Percentiles rank a stretch among this genome's conserved stretches.
These are phyloP conservation scores for Eimeria necatrix DNA, from an alignment of 169 alveolate genomes.

Conservation along the genomic window DNA sequence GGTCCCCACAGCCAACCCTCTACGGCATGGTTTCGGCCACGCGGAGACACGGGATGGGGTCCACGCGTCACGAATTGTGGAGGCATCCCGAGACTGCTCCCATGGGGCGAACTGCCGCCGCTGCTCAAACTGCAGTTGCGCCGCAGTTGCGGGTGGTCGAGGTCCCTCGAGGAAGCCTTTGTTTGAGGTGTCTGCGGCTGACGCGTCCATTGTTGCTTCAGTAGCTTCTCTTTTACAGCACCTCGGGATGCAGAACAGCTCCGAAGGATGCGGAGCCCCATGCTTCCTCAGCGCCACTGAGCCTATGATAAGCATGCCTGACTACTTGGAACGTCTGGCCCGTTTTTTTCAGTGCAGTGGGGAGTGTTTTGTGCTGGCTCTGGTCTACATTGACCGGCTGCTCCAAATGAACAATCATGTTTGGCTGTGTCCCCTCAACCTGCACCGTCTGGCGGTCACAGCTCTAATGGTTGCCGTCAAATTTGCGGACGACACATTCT, in stretches of 20 bases:
- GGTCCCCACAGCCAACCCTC: slow-evolving; percentile 34
- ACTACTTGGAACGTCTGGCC: slow-evolving; percentile 90
- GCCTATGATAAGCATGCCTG: slow-evolving; percentile 92
- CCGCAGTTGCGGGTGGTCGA: slow-evolving; percentile 19
- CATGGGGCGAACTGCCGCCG: slow-evolving; percentile 58
- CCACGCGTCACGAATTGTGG: slow-evolving; percentile 9
- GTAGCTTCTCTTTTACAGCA: slow-evolving; percentile 69
- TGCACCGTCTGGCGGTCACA: slow-evolving; percentile 88
- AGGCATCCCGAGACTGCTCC: slow-evolving; percentile 13
- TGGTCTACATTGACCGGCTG: slow-evolving; percentile 86
- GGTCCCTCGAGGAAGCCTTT: slow-evolving; percentile 33
- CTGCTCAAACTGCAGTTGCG: slow-evolving; percentile 58
- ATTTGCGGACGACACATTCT: slow-evolving; percentile 89
- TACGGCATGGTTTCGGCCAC: slow-evolving; percentile 15
- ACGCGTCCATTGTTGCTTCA: slow-evolving; percentile 54
- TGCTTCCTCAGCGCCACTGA: slow-evolving; percentile 92
- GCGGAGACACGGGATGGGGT: slow-evolving; percentile 58
- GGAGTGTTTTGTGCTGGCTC: slow-evolving; percentile 87
- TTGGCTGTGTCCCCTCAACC: slow-evolving; percentile 81
- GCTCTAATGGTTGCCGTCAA: slow-evolving; percentile 87
- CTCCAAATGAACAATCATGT: slow-evolving; percentile 81
- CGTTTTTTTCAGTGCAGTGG: slow-evolving; percentile 90
- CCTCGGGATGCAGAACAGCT: slow-evolving; percentile 44
- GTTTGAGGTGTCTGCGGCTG: slow-evolving; percentile 62
- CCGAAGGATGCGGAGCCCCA: slow-evolving; percentile 85